phyloP scores from a whole-genome alignment of 768 basidiomycete species.

The Lentinula lateritia region DNA sequence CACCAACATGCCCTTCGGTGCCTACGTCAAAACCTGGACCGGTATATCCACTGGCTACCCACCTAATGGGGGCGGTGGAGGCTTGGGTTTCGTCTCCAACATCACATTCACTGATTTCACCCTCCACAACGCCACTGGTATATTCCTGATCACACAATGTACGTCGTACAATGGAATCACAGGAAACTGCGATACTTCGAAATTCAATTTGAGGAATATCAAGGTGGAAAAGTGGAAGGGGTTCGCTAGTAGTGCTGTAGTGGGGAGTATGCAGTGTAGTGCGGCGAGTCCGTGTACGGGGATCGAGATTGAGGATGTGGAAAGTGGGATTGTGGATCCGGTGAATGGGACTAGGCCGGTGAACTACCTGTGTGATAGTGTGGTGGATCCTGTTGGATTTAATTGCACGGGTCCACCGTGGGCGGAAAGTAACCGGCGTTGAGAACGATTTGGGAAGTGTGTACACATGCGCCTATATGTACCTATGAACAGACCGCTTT shows the following conservation, averaged over 20 bases:
- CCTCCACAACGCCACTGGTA: constrained; percentile 15
- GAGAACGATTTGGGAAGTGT: neutral
- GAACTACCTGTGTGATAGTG: constrained; percentile 3
- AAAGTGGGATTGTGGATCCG: constrained; percentile 4
- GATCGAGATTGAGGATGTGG: constrained; percentile 17
- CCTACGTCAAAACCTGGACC: constrained; percentile 32
- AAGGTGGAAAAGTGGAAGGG: constrained; percentile 23
- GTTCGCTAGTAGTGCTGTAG: constrained; percentile 14
- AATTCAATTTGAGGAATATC: constrained; percentile 26
- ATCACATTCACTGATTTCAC: constrained; percentile 22
- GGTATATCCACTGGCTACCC: constrained; percentile 18
- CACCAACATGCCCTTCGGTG: constrained; percentile 19
- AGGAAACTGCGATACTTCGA: constrained; percentile 26
- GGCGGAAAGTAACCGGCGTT: neutral
- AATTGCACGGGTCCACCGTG: constrained; percentile 1
- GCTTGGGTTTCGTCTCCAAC: constrained; percentile 24
- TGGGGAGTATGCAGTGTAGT: constrained; percentile 26
- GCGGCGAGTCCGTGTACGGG: constrained; percentile 25
- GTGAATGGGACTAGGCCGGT: neutral
- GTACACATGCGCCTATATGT: too few species aligned
- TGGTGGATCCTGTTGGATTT: neutral
- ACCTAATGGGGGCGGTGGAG: constrained; percentile 29
- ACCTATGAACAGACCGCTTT: too few species aligned
- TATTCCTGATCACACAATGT: constrained; percentile 22
- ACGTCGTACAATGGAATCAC: constrained; percentile 27